phyloP scores from a whole-genome alignment of 805 yeast species.

The Tetrapisispora taiwanensis region DNA sequence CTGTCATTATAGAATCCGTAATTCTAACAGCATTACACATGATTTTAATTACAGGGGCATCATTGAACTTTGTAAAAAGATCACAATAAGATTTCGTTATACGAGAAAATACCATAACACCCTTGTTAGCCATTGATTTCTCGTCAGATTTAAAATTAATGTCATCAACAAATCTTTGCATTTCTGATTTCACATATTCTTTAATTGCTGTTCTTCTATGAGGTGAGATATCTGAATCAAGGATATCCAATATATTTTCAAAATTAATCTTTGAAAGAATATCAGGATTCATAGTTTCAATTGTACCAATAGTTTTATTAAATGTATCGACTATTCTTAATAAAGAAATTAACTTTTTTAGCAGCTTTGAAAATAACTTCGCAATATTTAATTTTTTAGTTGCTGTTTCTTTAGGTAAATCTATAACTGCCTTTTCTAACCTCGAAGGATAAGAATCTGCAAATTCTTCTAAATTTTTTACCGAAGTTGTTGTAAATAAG shows the following conservation, averaged over 20 bases:
- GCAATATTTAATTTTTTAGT: conserved; percentile 46
- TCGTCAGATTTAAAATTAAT: neutral
- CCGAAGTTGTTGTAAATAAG: conserved; percentile 15
- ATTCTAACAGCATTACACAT: conserved; percentile 18
- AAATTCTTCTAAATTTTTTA: conserved; percentile 51
- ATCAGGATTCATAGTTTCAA: conserved; percentile 1
- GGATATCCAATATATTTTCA: conserved; percentile 3
- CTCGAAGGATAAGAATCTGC: conserved; percentile 40
- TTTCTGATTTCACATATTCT: conserved; percentile 7
- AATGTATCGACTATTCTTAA: conserved; percentile 33
- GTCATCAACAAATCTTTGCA: conserved; percentile 1
- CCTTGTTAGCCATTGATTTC: conserved; percentile 2
- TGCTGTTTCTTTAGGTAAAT: conserved; percentile 42
- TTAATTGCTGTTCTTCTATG: conserved; percentile 10
- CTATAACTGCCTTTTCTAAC: conserved; percentile 31
- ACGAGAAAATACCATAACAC: neutral
- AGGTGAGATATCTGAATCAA: conserved; percentile 9
- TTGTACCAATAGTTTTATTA: neutral
- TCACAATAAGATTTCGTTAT: conserved; percentile 9
- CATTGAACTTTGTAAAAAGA: conserved; percentile 10
- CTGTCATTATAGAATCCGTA: conserved; percentile 21
- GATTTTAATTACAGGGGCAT: conserved; percentile 11
- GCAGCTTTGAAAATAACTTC: conserved; percentile 40
- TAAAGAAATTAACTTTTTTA: conserved; percentile 44
- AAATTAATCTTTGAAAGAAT: neutral